Base-by-base conservation (phyloP, 2,329 filamentous ascomycete species). In the Aspergillus terreus region DNA sequence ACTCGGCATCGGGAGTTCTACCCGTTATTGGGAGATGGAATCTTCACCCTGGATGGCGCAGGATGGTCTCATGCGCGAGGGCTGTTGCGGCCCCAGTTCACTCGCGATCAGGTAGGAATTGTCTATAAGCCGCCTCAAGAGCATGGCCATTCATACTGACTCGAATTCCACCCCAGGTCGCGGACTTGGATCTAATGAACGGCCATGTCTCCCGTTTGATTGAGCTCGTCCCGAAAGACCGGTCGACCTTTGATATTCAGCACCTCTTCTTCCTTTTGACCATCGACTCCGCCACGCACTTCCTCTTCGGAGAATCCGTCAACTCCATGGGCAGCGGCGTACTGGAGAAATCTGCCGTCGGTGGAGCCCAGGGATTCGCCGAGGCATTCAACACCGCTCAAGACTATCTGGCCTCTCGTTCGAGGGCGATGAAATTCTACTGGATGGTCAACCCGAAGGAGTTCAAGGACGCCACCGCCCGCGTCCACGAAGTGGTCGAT, bases 211-310 rank as follows among this genome's bases (percentile, higher is more conserved):
- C 87, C 59, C 80, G 82, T 1, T 74, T 96, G 17, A 82, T 95
- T 62, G 75, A 78, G 14, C 80, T 83, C 40, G 77, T 82, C 6
- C 82, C 82, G 0, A 75, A 67, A 23, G 68, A 71, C 32, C 63
- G 69, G 35, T 67, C 61, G 9, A 58, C 82, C 7, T 76, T 95
- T 35, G 84, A 95, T 58, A 82, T 92, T 4, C 81, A 84, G 56
- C 84, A 90, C 52, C 75, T 95, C 38, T 87, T 96, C 71, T 95
- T 90, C 74, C 79, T 88, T 27, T 86, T 85, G 63, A 92, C 90
- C 0, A 78, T 96, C 14, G 92, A 96, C 70, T 86, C 88, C 4
- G 84, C 89, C 2, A 96, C 91, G 0, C 88, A 95, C 60, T 96
- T 96, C 67, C 74, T 96, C 23, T 81, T 96, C 1, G 92, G 92